Percentiles rank a stretch among this genome's conserved stretches.
phyloP scores from a whole-genome alignment of 2,329 filamentous ascomycete genomes.

The Rhynchosporium agropyri region DNA sequence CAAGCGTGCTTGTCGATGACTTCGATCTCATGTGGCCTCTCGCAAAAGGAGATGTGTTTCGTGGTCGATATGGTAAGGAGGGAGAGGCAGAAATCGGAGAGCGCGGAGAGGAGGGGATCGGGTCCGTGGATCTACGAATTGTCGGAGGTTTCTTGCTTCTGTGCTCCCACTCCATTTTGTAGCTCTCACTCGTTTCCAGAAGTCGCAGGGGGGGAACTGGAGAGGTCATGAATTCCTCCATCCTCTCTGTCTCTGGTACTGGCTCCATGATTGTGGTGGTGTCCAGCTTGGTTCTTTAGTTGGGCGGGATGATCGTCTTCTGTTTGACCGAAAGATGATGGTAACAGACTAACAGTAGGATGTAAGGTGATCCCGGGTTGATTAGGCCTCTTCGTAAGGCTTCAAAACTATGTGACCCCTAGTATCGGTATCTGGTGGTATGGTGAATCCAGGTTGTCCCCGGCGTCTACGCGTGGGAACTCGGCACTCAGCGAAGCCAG shows the following conservation, averaged over 20 bases:
- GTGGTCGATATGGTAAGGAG: constrained; percentile 59
- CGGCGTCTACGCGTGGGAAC: constrained; percentile 29
- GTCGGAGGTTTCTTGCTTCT: constrained; percentile 55
- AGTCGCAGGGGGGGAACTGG: constrained; percentile 58
- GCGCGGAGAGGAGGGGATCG: constrained; percentile 54
- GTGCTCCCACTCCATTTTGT: constrained; percentile 22
- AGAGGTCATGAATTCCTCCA: constrained; percentile 65
- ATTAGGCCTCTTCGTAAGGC: constrained; percentile 19
- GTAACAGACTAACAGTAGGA: constrained; percentile 6
- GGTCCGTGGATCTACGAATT: constrained; percentile 62
- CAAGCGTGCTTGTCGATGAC: constrained; percentile 57
- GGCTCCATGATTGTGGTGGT: constrained; percentile 56
- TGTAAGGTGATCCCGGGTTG: constrained; percentile 24
- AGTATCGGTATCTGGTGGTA: constrained; percentile 8
- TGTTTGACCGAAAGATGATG: constrained; percentile 11
- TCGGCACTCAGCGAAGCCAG: constrained; percentile 35
- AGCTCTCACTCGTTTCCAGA: constrained; percentile 32
- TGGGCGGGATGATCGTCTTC: background rate
- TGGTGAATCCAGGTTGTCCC: constrained; percentile 24
- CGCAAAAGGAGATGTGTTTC: constrained; percentile 63
- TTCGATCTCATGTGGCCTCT: constrained; percentile 59
- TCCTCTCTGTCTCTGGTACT: constrained; percentile 68
- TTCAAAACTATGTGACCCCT: constrained; percentile 23
- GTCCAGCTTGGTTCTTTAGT: constrained; percentile 3
- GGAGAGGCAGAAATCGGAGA: constrained; percentile 48